Base-by-base conservation (phyloP, 192 early-diverging fungal genomes). In the Podila epicladia region DNA sequence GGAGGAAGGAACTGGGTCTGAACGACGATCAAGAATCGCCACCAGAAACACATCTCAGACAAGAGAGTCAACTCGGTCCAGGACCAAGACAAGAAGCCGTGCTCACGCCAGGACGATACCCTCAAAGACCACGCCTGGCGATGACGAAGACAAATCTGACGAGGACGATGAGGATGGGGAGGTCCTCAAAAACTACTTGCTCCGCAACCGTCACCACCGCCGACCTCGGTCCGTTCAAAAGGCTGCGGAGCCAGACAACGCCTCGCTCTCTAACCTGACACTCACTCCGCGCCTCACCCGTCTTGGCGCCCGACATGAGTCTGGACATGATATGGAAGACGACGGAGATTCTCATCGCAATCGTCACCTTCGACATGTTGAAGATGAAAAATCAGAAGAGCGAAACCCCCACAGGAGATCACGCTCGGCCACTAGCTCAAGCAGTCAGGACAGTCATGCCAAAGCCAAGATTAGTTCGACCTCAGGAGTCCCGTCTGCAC, bases 91-190 rank as follows among this genome's bases (percentile, higher is more conserved):
- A 49, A 60, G 77, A 35, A 72, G 71, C 35, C 70, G 77, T 26
- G 55, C 70, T 28, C 70, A 64, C 24, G 35, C 77, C 33, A 49
- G 77, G 48, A 29, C 71, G 19, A 50, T 65, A 38, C 49, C 77
- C 51, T n/a, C 61, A 51, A 80, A 80, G 38, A 15, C 77, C 29
- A 64, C 62, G 9, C 62, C 71, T 9, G n/a, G 53, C 24, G 53
- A 73, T 45, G 72, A 73, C 31, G 72, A 66, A 65, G 77, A 73
- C 9, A 64, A 72, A 31, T 49, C 37, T 28, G 37, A 45, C 15
- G 76, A 79, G 6, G 77, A 80, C 29, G 77, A 80, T 20, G 77
- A 80, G 33, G 77, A 80, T 3, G 70, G 63, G 9, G 77, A 80
- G 9, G 61, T 32, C 13, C 33, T 41, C 6, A 64, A 68, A 33